Evolutionary conservation across 192 early-diverging fungal species (phyloP).

Genomic region (Pilaira anomala): DNA sequence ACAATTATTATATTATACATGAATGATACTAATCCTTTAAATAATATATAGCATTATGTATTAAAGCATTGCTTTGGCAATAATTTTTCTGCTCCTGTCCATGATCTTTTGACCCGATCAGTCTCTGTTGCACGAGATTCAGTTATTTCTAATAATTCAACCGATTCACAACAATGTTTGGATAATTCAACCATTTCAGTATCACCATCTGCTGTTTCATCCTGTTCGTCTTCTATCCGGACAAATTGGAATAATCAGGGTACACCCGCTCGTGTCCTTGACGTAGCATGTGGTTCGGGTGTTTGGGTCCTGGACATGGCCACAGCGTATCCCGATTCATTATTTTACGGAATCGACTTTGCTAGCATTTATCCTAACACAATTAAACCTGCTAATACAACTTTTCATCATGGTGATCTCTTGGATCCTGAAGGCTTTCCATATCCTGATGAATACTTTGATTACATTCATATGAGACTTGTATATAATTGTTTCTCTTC

Average conservation of each 20-base stretch:
- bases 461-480: constrained; percentile 28
- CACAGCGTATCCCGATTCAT: constrained; percentile 28
- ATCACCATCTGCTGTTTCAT: background rate
- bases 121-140: constrained; percentile 7
- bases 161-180: too few relatives aligned
- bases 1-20: background rate
- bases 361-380: constrained; percentile 27
- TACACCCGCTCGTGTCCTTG: constrained; percentile 4
- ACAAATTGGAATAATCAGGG: background rate
- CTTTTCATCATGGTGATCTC: constrained; percentile 21
- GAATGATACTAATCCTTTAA: background rate
- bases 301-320: constrained; percentile 40
- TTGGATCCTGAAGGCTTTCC: constrained; percentile 1
- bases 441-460: constrained; percentile 28
- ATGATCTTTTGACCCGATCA: constrained; percentile 7
- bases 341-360: constrained; percentile 35
- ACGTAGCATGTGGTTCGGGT: constrained; percentile 14
- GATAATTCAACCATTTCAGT: background rate
- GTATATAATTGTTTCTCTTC: constrained; percentile 27
- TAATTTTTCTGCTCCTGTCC: constrained; percentile 29
- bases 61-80: constrained; percentile 19
- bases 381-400: constrained; percentile 26
- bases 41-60: constrained; percentile 8
- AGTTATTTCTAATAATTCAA: background rate
- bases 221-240: background rate